Evolutionary conservation across 2,329 filamentous ascomycete species (phyloP).

Genomic region (Paecilomyces sp.): DNA sequence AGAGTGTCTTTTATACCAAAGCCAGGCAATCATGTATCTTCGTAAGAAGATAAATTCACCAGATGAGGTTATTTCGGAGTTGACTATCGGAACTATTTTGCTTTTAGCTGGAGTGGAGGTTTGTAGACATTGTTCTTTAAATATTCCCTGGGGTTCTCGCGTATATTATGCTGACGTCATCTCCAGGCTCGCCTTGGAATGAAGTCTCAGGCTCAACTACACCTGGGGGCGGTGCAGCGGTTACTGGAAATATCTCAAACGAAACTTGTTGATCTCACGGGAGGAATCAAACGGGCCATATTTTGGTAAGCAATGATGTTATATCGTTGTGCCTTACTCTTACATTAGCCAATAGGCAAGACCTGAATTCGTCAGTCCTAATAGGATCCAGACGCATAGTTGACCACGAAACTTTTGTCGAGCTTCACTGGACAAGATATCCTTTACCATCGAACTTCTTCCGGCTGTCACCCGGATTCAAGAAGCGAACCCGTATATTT

Average conservation of each 20-base stretch:
- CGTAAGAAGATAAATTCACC: conserved; percentile 25
- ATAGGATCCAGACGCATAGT: conserved; percentile 33
- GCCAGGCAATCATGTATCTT: conserved; percentile 24
- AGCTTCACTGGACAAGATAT: conserved; percentile 35
- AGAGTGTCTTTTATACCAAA: conserved; percentile 32
- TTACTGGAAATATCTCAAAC: conserved; percentile 27
- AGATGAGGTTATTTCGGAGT: conserved; percentile 21
- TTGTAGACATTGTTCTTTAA: conserved; percentile 4
- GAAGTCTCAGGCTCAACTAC: conserved; percentile 32
- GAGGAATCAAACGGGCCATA: conserved; percentile 39
- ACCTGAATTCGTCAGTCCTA: conserved; percentile 35
- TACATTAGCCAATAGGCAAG: conserved; percentile 28
- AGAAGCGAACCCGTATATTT: conserved; percentile 15
- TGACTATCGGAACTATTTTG: conserved; percentile 37
- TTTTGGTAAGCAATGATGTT: conserved; percentile 30
- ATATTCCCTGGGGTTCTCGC: background rate
- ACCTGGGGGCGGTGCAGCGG: conserved; percentile 32
- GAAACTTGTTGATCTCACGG: conserved; percentile 22
- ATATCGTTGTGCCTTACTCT: conserved; percentile 2
- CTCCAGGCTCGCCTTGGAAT: conserved; percentile 31
- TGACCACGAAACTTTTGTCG: conserved; percentile 35
- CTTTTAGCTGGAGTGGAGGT: conserved; percentile 39
- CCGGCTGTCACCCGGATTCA: conserved; percentile 28
- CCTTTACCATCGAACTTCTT: conserved; percentile 21
- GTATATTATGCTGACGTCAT: conserved; percentile 3